These are phyloP conservation scores for Quercus bicolor DNA, from an alignment of 306 rosid species.

Conservation along the genomic window DNA sequence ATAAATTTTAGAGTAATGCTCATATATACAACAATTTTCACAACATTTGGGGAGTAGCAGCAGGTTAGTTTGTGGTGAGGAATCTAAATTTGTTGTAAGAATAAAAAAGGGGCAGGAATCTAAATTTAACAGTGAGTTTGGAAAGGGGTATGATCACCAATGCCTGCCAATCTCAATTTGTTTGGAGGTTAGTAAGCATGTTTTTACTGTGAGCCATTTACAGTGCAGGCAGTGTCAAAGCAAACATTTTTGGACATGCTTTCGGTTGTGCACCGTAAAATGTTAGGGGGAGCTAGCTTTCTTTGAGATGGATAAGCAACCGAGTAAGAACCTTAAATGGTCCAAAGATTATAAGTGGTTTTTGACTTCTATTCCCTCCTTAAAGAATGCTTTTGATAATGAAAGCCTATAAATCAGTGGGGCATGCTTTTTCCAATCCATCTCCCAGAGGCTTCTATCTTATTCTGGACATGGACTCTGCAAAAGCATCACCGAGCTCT, in stretches of 20 bases:
- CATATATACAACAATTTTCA: too few species aligned
- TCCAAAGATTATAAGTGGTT: background rate
- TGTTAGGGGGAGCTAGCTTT: background rate
- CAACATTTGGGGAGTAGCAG: too few species aligned
- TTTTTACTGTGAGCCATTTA: background rate
- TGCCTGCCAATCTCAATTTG: background rate
- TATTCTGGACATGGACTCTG: background rate
- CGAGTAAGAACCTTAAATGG: background rate
- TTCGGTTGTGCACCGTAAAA: slow-evolving; percentile 14
- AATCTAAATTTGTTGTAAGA: too few species aligned
- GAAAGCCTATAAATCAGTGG: background rate
- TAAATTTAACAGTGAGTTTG: background rate
- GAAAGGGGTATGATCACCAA: background rate
- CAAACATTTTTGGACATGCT: background rate
- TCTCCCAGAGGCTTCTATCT: background rate
- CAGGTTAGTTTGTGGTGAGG: too few species aligned
- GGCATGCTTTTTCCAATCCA: background rate
- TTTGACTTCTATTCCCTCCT: background rate
- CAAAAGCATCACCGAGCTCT: background rate
- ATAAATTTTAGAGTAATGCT: too few species aligned
- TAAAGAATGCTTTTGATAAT: background rate
- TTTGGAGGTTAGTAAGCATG: background rate
- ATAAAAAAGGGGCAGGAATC: background rate
- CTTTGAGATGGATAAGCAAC: background rate
- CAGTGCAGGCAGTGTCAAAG: background rate